phyloP scores from a whole-genome alignment of 225 moss, liverwort and hornwort species.

The Marchantia polymorpha region DNA sequence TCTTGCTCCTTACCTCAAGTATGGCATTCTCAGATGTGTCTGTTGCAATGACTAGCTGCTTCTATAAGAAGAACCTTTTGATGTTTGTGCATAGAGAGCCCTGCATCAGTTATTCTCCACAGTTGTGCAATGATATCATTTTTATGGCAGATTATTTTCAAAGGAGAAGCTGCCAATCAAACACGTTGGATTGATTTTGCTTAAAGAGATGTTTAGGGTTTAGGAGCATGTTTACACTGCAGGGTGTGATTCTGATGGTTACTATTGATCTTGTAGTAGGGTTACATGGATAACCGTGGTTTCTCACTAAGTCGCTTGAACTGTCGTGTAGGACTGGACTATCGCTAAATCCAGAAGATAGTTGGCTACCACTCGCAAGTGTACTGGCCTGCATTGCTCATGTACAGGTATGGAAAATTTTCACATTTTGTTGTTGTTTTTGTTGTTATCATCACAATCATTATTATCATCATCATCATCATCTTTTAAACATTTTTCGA shows the following conservation, averaged over 20 bases:
- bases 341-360: conserved; percentile 86
- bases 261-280: background rate
- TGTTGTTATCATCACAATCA: too few species aligned
- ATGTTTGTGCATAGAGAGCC: background rate
- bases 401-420: conserved; percentile 65
- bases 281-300: too few species aligned
- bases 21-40: conserved; percentile 14
- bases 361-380: conserved; percentile 93
- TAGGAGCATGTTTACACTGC: too few species aligned
- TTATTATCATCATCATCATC: too few species aligned
- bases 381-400: conserved; percentile 86
- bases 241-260: too few species aligned
- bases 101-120: background rate
- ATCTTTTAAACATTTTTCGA: background rate
- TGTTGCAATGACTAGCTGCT: background rate
- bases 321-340: conserved; percentile 64
- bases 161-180: too few species aligned
- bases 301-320: background rate
- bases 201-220: too few species aligned
- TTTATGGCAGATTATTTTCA: too few species aligned
- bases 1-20: conserved; percentile 94
- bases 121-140: background rate
- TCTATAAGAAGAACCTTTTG: background rate
- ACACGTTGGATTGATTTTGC: too few species aligned
- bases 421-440: too few species aligned